Base-by-base conservation (phyloP, 228 moss, liverwort and hornwort genomes). In the Sphagnum fallax region DNA sequence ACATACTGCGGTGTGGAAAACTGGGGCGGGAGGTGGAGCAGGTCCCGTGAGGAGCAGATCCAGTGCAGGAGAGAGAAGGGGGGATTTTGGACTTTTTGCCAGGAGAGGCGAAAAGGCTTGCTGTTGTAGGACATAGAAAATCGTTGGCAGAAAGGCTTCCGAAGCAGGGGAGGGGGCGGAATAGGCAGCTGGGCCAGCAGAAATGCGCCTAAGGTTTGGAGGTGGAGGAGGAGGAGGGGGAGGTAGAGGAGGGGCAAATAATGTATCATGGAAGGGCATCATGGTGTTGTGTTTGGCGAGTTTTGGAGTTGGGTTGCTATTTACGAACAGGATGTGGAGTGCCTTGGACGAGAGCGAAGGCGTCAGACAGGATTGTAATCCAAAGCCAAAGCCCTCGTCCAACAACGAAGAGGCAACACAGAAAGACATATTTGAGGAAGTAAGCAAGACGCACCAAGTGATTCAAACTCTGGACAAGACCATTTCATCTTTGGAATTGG, bases 401-500 rank as follows among this genome's bases (percentile, higher is more conserved):
- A 71, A 50, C 52, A 55, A 8, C 12, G 86, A 67, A 5, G 80
- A 75, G 14, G 51, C 14, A 13, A 49, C 68, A 7, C 81, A 81
- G 32, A 65, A 76, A 70, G 85, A 87, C 12, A 79, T 78, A 4
- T 73, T 84, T 60, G 87, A 81, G 53, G 92, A 95, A 68, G 90
- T 90, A 49, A 85, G 92, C 10, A 88, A 83, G 71, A 92, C 90
- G 16, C 89, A 87, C 69, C 75, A 90, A 64, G 90, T 92, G 64
- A 92, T 92, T 68, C 92, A 88, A 61, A 90, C 83, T 62, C 88
- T 93, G 49, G 93, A 93, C 76, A 93, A 90, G 74, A 97, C 91
- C 6, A 93, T 93, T 8, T 84, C 90, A 15, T 93, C 97, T 6
- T 61, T 91, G 81, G 97, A 93, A 72, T 75, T 79, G 71, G 97